Evolutionary conservation across 2,329 filamentous ascomycete species (phyloP), one percentile per base, ranked within the genome.

Genomic region (Calonectria hongkongensis): DNA sequence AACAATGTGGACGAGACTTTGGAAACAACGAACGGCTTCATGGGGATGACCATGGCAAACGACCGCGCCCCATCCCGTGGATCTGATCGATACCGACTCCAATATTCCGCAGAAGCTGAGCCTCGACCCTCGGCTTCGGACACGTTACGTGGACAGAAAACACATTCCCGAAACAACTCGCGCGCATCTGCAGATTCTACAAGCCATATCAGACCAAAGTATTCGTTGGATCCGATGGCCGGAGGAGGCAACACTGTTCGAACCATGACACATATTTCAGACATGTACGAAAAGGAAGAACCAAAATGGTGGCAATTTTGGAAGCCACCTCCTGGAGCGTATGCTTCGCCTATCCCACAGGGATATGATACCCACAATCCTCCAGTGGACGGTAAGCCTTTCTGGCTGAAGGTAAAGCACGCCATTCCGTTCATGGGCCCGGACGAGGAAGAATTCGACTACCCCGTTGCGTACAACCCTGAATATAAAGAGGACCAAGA

Each of bases 271-370:
- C 86, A 90, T 62, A 78, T 87, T 47, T 86, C 89, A 3, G 86
- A 89, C 13, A 87, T 90, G 82, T 87, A 88, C 66, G 80, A 84
- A 65, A 84, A 83, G 6, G 85, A 88, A 12, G 83, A 86, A 30
- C 82, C 85, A 0, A 85, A 83, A 48, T 93, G 91, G 86, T 93
- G 89, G 85, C 84, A 93, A 73, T 93, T 93, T 72, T 93, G 91
- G 91, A 90, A 91, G 76, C 88, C 90, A 0, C 91, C 91, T 0
- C 83, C 88, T 2, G 91, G 91, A 28, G 89, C 89, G 3, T 93
- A 92, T 76, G 85, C 89, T 10, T 92, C 90, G 0, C 91, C 91
- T 0, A 83, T 92, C 0, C 91, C 91, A 0, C 91, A 92, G 66
- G 89, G 88, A 39, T 83, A 84, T 3, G 83, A 83, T 33, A 87